Conservation (phyloP, 306 rosid species). For the Rosa lucieae region DNA sequence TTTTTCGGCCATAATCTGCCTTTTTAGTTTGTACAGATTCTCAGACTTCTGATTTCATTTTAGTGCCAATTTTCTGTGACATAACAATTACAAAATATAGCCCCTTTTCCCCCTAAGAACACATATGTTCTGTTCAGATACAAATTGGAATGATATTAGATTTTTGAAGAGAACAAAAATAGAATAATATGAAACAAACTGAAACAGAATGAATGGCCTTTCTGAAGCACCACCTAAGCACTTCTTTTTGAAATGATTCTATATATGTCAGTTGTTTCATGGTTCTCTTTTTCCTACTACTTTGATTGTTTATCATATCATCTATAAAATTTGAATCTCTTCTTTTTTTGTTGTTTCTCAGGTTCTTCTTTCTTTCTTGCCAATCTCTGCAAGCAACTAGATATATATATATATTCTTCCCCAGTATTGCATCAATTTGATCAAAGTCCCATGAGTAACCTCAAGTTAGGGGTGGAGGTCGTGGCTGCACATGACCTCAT, state of each 20-base stretch:
- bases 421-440: constrained; percentile 3
- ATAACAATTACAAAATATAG: too few relatives aligned
- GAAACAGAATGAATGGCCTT: neutral
- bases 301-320: neutral
- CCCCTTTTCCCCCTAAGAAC: neutral
- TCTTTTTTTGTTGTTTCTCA: constrained; percentile 26
- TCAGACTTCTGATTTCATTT: neutral
- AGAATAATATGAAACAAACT: neutral
- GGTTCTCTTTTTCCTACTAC: neutral
- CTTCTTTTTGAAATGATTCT: neutral
- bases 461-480: constrained; percentile 83
- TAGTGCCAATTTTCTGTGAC: neutral
- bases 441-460: constrained; percentile 52
- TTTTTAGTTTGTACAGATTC: neutral
- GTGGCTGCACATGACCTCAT: constrained; percentile 76
- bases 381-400: constrained; percentile 21
- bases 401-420: constrained; percentile 7
- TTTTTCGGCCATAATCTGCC: constrained; percentile 18
- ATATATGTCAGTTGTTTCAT: neutral
- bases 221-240: neutral
- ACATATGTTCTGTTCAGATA: neutral
- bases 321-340: constrained; percentile 2
- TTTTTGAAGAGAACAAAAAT: neutral
- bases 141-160: neutral
- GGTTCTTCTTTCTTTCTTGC: constrained; percentile 26